A percentile compares a stretch with the other conserved stretches of the same genome.
phyloP scores from a whole-genome alignment of 768 basidiomycete species.

The Auricularia cornea region DNA sequence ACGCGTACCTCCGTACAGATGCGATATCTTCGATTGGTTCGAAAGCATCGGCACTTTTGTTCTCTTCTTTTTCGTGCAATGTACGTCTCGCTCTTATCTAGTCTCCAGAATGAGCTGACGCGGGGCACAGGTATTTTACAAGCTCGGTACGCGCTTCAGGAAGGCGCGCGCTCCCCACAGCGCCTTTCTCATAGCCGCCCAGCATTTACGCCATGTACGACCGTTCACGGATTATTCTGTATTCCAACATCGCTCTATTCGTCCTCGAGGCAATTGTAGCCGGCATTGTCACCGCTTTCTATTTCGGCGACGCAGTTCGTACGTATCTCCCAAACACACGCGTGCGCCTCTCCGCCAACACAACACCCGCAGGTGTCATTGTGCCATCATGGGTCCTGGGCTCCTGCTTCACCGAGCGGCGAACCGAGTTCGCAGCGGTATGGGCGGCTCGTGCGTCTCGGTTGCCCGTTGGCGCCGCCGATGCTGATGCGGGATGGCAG shows the following conservation, averaged over 20 bases:
- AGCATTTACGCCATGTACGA: background rate
- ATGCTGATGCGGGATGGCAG: background rate
- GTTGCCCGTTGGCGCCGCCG: too few species aligned
- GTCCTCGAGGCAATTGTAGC: background rate
- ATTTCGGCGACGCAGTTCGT: background rate
- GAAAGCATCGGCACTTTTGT: background rate
- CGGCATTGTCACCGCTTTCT: background rate
- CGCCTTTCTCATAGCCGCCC: background rate
- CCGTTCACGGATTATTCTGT: background rate
- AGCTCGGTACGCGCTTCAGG: background rate
- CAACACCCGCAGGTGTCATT: background rate
- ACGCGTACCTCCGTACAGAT: background rate
- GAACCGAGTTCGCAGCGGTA: background rate
- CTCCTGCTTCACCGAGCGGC: background rate
- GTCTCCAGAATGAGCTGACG: background rate
- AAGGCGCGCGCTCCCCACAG: too few species aligned
- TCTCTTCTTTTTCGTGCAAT: background rate
- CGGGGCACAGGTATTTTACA: background rate
- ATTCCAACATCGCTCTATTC: background rate
- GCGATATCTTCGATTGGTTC: background rate
- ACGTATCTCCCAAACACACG: too few species aligned
- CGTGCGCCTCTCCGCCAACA: background rate
- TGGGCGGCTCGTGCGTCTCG: background rate
- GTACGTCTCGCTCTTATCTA: background rate
- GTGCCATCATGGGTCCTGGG: background rate